Base-by-base conservation (phyloP, 192 early-diverging fungal species). In the Entomortierella chlamydospora region DNA sequence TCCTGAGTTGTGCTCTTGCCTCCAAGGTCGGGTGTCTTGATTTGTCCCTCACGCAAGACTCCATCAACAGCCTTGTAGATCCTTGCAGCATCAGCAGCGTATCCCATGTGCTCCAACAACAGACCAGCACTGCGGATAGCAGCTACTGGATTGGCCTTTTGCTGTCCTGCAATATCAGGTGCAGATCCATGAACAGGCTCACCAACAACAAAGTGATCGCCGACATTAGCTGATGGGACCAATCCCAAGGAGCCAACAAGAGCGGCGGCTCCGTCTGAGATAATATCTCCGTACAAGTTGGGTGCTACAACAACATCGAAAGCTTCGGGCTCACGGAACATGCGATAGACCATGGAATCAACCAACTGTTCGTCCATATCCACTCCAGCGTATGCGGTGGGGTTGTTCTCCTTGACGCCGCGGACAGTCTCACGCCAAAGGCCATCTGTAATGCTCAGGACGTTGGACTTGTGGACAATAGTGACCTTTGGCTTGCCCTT, bases 301-400 rank as follows among this genome's bases (percentile, higher is more conserved):
- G 97, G 97, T 2, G 96, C 96, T 31, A 99, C 97, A 2, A 92
- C 93, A 9, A 99, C 97, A 83, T 99, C 97, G 86, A 98, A 98
- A 11, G 88, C 89, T 42, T 98, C 88, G 52, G 97, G 96, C 77
- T 98, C 97, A 66, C 96, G 93, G 92, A 98, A 99, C 90, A 99
- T 90, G 70, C 97, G 95, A 82, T 98, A 94, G 71, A 99, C 97
- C 97, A 99, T 99, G 25, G 97, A 99, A 68, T 99, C 97, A 4
- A 99, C 96, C 74, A 99, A 87, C 84, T 99, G 97, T 85, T 99
- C 97, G 68, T 99, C 95, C 81, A 96, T 86, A 43, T 94, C 87
- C 0, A 97, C 90, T 41, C 78, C 72, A 41, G 79, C 69, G 55
- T 81, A 87, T 61, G 87, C 88, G 50, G 83, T 83, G 15, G 87